Percentiles rank a stretch among this genome's conserved stretches.
Conservation (phyloP, 2,329 filamentous ascomycete species). For the Fusarium coffeatum region DNA sequence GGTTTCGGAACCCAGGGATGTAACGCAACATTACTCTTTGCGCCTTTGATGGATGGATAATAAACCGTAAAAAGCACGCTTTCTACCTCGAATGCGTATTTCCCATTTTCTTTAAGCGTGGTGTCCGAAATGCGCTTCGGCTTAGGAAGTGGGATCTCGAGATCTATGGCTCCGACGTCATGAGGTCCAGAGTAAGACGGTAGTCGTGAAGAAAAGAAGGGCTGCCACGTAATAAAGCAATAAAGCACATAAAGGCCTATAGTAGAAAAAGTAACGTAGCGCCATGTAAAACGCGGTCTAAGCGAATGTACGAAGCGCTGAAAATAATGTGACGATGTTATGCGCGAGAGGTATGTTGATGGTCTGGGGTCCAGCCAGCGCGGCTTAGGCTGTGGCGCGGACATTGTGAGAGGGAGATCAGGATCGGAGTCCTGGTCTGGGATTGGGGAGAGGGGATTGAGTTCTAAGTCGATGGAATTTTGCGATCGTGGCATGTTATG, state of each 20-base stretch:
- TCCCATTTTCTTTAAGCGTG: conserved; percentile 49
- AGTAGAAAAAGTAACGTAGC: conserved; percentile 49
- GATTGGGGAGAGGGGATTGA: conserved; percentile 23
- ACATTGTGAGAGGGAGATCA: conserved; percentile 37
- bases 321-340: conserved; percentile 19
- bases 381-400: conserved; percentile 28
- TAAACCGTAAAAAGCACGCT: conserved; percentile 63
- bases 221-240: conserved; percentile 54
- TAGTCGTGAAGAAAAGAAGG: conserved; percentile 58
- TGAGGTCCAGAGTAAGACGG: conserved; percentile 59
- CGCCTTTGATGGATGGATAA: conserved; percentile 55
- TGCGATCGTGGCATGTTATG: conserved; percentile 20
- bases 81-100: conserved; percentile 58
- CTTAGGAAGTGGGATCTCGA: conserved; percentile 57
- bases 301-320: conserved; percentile 21
- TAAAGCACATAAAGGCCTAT: conserved; percentile 53
- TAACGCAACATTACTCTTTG: conserved; percentile 32
- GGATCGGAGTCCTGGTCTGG: conserved; percentile 18
- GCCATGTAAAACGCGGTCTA: conserved; percentile 50
- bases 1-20: conserved; percentile 61
- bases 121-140: conserved; percentile 50
- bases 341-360: conserved; percentile 19
- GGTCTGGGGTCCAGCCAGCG: conserved; percentile 41
- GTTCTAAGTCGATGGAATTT: conserved; percentile 21
- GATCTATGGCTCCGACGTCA: conserved; percentile 59